phyloP scores from a whole-genome alignment of 148 eudicot species.

The Arctostaphylos glauca region DNA sequence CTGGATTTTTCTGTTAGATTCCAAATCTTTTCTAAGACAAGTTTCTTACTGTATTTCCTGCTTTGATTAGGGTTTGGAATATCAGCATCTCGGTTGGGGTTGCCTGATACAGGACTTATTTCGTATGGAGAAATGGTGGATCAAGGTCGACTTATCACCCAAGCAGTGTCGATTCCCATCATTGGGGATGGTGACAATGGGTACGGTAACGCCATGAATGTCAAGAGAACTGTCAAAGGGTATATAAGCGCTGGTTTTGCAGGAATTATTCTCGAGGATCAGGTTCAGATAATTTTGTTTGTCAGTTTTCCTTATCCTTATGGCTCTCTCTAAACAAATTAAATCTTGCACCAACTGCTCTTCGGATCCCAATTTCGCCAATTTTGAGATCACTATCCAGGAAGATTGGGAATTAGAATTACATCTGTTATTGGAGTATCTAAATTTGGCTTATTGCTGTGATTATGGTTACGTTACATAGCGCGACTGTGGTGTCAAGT shows the following conservation, averaged over 20 bases:
- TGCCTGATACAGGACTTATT: constrained; percentile 85
- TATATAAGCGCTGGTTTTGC: constrained; percentile 91
- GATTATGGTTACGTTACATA: background rate
- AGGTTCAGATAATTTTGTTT: constrained; percentile 41
- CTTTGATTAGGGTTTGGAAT: constrained; percentile 71
- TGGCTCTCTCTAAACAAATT: background rate
- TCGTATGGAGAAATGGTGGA: constrained; percentile 97
- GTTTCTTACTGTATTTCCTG: constrained; percentile 7
- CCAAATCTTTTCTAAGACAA: background rate
- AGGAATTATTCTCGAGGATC: constrained; percentile 96
- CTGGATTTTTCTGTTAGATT: background rate
- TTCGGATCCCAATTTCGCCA: background rate
- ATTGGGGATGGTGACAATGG: constrained; percentile 98
- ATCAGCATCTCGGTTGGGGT: constrained; percentile 87
- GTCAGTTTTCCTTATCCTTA: background rate
- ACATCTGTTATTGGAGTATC: background rate
- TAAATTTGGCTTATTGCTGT: background rate
- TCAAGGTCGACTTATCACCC: constrained; percentile 79
- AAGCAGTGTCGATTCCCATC: constrained; percentile 85
- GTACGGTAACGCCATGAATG: constrained; percentile 93
- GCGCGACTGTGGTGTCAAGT: background rate
- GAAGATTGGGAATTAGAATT: background rate
- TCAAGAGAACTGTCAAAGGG: constrained; percentile 93
- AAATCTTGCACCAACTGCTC: background rate
- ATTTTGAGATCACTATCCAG: background rate